Evolutionary conservation across 2,329 filamentous ascomycete genomes (phyloP).

Genomic region (Chalaropsis ovoidea): DNA sequence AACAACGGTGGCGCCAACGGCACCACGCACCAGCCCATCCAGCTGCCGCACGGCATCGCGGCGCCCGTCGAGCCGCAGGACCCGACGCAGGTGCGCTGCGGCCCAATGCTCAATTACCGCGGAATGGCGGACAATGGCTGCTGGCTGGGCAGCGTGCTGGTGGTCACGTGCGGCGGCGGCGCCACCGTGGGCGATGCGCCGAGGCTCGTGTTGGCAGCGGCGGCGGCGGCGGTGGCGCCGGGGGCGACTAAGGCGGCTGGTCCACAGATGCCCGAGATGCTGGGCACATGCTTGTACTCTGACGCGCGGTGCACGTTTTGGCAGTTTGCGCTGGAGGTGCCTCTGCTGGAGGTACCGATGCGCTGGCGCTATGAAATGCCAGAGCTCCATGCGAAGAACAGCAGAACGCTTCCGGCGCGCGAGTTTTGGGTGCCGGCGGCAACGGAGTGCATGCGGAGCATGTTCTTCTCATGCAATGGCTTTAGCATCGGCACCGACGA

Average conservation of each 20-base stretch:
- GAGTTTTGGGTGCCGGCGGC: slow-evolving; percentile 76
- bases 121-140: slow-evolving; percentile 54
- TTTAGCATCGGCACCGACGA: slow-evolving; percentile 84
- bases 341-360: slow-evolving; percentile 59
- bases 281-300: slow-evolving; percentile 53
- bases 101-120: slow-evolving; percentile 68
- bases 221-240: not conserved
- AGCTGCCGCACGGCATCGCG: slow-evolving; percentile 31
- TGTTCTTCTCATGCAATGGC: slow-evolving; percentile 98
- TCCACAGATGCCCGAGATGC: slow-evolving; percentile 33
- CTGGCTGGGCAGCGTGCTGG: slow-evolving; percentile 79
- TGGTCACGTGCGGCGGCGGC: slow-evolving; percentile 63
- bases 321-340: slow-evolving; percentile 74
- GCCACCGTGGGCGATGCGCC: slow-evolving; percentile 25
- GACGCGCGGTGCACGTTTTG: slow-evolving; percentile 72
- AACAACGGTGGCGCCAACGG: slow-evolving; percentile 28
- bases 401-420: slow-evolving; percentile 49
- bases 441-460: slow-evolving; percentile 87
- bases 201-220: slow-evolving; percentile 17
- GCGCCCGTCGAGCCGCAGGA: slow-evolving; percentile 31
- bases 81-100: slow-evolving; percentile 54
- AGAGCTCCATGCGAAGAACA: slow-evolving; percentile 50
- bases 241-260: not conserved
- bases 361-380: slow-evolving; percentile 71
- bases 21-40: slow-evolving; percentile 42